Evolutionary conservation across 768 basidiomycete species (phyloP).

Genomic region (Agaricus blazei): DNA sequence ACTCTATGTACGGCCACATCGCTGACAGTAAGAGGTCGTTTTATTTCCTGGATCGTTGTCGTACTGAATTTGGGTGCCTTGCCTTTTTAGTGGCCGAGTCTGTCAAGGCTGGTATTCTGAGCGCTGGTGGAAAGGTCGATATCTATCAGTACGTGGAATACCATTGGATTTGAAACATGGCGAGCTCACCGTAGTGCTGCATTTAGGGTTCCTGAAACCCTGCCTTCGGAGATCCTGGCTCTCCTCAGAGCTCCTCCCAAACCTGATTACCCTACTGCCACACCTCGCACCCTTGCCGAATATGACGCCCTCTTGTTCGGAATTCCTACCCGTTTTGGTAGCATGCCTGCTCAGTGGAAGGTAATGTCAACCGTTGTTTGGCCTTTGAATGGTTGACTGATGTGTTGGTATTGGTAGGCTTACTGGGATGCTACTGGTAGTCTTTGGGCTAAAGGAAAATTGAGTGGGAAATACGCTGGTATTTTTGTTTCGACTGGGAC

Average conservation of each 20-base stretch:
- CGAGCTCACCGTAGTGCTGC: background rate
- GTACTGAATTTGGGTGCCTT: no score
- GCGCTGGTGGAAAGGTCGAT: conserved; percentile 44
- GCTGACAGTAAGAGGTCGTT: conserved; percentile 42
- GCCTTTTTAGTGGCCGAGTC: conserved; percentile 51
- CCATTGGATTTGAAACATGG: background rate
- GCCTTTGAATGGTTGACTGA: background rate
- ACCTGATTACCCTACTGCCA: conserved; percentile 53
- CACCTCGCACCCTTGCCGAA: conserved; percentile 37
- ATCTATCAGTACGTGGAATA: conserved; percentile 49
- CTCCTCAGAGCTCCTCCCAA: conserved; percentile 60
- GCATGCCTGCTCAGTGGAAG: conserved; percentile 60
- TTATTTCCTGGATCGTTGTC: no score
- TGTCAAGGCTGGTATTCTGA: conserved; percentile 40
- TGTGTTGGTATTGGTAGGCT: conserved; percentile 25
- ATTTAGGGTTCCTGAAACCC: conserved; percentile 71
- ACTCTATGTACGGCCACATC: conserved; percentile 73
- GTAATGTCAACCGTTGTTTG: conserved; percentile 5
- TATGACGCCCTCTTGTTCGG: conserved; percentile 69
- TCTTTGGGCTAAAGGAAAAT: conserved; percentile 53
- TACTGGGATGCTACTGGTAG: conserved; percentile 77
- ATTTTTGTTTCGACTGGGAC: conserved; percentile 69
- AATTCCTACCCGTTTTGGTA: conserved; percentile 69
- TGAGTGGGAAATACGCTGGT: conserved; percentile 72
- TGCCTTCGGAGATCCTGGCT: conserved; percentile 51